Base-by-base conservation (phyloP, 495 filamentous ascomycete species). In the Talaromyces liani region DNA sequence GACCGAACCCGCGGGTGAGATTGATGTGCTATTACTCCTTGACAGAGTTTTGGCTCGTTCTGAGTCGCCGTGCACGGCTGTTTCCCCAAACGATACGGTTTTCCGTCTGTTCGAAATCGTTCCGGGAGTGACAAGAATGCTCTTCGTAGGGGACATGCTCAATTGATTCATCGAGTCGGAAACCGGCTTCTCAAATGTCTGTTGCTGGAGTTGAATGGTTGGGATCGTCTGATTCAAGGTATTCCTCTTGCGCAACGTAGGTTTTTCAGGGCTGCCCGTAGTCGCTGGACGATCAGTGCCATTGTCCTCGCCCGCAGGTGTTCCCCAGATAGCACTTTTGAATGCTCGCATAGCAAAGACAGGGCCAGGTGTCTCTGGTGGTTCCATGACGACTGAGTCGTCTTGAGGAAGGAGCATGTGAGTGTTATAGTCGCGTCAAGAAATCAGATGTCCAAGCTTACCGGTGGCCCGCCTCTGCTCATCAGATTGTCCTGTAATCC, bases 311-410 rank as follows among this genome's bases (percentile, higher is more conserved):
- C 78, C 80, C 20, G 82, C 85, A 18, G 91, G 91, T 3, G 91
- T 93, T 36, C 95, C 94, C 79, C 96, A 98, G 39, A 98, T 72
- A 18, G 90, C 92, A 62, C 89, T 92, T 69, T 90, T 94, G 74
- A 98, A 86, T 18, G 94, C 95, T 68, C 93, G 92, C 63, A 94
- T 85, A 12, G 93, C 93, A 77, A 98, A 98, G 2, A 97, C 84
- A 24, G 93, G 92, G 27, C 92, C 95, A 10, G 94, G 95, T 6
- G 94, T 98, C 65, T 96, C 91, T 64, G 93, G 94, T 7, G 83
- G 80, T 53, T 96, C 91, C 55, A 71, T 62, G 36, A 75, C 63
- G 64, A 69, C 76, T 33, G 76, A 75, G 65, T 73, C 70, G 64
- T 75, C 77, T 79, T 29, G 41, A 45, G 24, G 18, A 34, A 16